Conservation (phyloP, 2,329 filamentous ascomycete genomes). For the Corinectria fuckeliana region DNA sequence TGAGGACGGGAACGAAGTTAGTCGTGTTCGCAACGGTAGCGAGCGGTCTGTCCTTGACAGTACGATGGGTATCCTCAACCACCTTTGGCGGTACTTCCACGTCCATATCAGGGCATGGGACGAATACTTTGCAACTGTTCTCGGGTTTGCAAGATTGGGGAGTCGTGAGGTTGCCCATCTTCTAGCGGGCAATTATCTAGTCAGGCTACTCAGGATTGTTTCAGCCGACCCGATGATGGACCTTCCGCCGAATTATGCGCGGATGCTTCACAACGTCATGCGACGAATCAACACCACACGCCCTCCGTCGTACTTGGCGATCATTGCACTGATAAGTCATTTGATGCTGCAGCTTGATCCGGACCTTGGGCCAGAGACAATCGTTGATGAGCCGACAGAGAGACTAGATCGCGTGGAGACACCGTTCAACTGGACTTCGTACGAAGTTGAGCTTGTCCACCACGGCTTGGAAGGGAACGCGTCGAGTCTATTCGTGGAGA, state of each 20-base stretch:
- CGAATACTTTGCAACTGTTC: conserved; percentile 75
- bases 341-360: conserved; percentile 54
- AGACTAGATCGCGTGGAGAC: conserved; percentile 46
- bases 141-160: conserved; percentile 70
- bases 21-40: conserved; percentile 3
- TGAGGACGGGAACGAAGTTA: conserved; percentile 34
- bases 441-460: conserved; percentile 56
- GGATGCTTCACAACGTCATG: conserved; percentile 59
- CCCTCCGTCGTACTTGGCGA: conserved; percentile 59
- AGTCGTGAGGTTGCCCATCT: conserved; percentile 62
- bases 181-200: conserved; percentile 66
- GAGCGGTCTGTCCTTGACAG: conserved; percentile 42
- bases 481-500: conserved; percentile 66
- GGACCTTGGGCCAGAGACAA: conserved; percentile 41
- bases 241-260: conserved; percentile 60
- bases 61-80: conserved; percentile 56
- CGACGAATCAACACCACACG: conserved; percentile 56
- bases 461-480: conserved; percentile 42
- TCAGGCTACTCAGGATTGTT: conserved; percentile 64
- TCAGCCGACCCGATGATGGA: conserved; percentile 62
- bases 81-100: conserved; percentile 70
- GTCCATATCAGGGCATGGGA: conserved; percentile 71
- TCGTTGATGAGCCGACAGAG: conserved; percentile 48
- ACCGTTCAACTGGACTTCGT: conserved; percentile 52
- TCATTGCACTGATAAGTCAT: conserved; percentile 58